Evolutionary conservation across 192 early-diverging fungal genomes (phyloP).

Genomic region (Pilaira anomala): DNA sequence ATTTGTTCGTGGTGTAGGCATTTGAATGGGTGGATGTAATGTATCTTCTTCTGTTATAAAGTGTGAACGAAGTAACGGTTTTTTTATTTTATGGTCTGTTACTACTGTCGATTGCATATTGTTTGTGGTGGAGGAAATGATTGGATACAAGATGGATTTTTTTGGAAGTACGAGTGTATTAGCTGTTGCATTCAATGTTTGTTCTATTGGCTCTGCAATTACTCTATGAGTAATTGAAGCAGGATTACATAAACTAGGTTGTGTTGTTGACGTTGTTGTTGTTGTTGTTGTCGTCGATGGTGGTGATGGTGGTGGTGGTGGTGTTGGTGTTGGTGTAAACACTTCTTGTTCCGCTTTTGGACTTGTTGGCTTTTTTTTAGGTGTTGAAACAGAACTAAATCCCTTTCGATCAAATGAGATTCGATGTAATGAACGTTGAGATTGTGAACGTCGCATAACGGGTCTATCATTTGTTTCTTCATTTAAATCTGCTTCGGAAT

Average conservation of each 20-base stretch:
- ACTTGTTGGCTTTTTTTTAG: conserved; percentile 4
- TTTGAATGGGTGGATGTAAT: background rate
- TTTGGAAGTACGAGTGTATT: conserved; percentile 13
- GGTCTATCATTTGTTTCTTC: background rate
- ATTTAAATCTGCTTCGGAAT: conserved; percentile 4
- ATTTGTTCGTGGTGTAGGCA: background rate
- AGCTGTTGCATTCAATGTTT: conserved; percentile 15
- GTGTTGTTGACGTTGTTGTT: background rate
- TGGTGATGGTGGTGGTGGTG: background rate
- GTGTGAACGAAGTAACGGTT: conserved; percentile 5
- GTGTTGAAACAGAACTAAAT: conserved; percentile 1
- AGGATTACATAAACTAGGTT: background rate
- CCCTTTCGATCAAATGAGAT: conserved; percentile 16
- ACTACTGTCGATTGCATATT: background rate
- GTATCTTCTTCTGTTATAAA: background rate
- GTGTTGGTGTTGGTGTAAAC: too few relatives aligned
- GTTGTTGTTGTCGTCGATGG: background rate
- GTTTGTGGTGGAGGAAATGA: background rate
- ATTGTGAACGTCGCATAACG: conserved; percentile 14
- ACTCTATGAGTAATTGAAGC: background rate
- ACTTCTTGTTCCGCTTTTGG: too few relatives aligned
- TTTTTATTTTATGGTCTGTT: background rate
- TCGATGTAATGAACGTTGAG: conserved; percentile 9
- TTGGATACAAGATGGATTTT: background rate
- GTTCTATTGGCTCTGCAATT: conserved; percentile 5